A percentile compares a stretch with the other conserved stretches of the same genome.
Evolutionary conservation across 495 filamentous ascomycete genomes (phyloP).

Genomic region (Aspergillus asperescens): DNA sequence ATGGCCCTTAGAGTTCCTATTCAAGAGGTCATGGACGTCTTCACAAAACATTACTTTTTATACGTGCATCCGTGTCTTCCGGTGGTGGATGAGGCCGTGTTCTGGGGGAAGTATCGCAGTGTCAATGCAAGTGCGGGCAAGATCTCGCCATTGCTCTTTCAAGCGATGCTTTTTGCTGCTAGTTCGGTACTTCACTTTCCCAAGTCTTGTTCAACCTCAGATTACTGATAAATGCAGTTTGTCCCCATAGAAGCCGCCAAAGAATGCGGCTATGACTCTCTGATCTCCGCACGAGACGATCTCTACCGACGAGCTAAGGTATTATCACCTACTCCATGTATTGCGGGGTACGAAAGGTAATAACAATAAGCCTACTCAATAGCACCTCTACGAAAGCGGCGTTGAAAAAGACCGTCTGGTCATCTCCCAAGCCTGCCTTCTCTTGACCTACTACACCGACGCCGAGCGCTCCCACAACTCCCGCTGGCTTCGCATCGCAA

Average conservation of each 20-base stretch:
- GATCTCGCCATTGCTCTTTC: slow-evolving; percentile 13
- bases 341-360: no score
- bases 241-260: slow-evolving; percentile 15
- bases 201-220: not conserved
- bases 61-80: slow-evolving; percentile 18
- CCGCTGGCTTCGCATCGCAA: slow-evolving; percentile 14
- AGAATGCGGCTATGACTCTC: slow-evolving; percentile 14
- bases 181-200: not conserved
- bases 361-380: not conserved
- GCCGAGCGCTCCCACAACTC: slow-evolving; percentile 13
- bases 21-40: slow-evolving; percentile 8
- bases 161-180: slow-evolving; percentile 17
- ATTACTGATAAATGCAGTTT: slow-evolving; percentile 5
- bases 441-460: slow-evolving; percentile 14
- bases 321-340: not conserved
- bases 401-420: slow-evolving; percentile 10
- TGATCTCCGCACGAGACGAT: slow-evolving; percentile 12
- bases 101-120: slow-evolving; percentile 15
- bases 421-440: slow-evolving; percentile 9
- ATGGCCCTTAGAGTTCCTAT: slow-evolving; percentile 7
- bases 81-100: slow-evolving; percentile 12
- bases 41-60: slow-evolving; percentile 15
- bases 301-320: slow-evolving; percentile 17
- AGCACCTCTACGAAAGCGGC: slow-evolving; percentile 13
- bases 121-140: slow-evolving; percentile 1